A percentile compares a stretch with the other conserved stretches of the same genome.
These are phyloP conservation scores for Saccharomycopsis javanensis DNA, from an alignment of 805 yeast genomes.

Conservation along the genomic window DNA sequence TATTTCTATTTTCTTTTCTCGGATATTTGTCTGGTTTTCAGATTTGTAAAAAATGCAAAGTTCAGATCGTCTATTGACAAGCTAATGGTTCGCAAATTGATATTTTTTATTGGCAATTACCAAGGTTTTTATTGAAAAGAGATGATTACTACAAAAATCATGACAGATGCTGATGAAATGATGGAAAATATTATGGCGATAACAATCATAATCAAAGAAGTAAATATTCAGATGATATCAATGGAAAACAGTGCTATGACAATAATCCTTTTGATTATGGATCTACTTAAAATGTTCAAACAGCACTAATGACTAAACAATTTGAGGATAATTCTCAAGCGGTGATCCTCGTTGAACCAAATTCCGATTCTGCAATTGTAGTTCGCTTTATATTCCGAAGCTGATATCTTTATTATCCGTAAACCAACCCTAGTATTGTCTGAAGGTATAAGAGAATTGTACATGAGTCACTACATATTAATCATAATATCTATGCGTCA, in stretches of 20 bases:
- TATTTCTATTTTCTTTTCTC: too few species aligned
- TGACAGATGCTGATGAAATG: neutral
- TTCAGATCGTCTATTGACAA: slow-evolving; percentile 61
- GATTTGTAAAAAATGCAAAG: slow-evolving; percentile 75
- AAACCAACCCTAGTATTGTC: too few species aligned
- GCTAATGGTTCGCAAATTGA: slow-evolving; percentile 54
- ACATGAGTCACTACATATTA: too few species aligned
- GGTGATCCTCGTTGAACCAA: neutral
- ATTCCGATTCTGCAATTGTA: neutral
- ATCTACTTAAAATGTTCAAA: neutral
- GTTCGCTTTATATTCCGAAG: too few species aligned
- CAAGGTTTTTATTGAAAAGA: slow-evolving; percentile 24
- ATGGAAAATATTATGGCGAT: neutral
- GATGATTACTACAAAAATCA: slow-evolving; percentile 2
- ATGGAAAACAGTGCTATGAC: neutral
- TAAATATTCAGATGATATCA: neutral
- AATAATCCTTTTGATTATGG: neutral
- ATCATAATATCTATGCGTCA: too few species aligned
- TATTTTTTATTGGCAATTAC: slow-evolving; percentile 65
- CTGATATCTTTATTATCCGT: too few species aligned
- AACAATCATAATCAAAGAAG: neutral
- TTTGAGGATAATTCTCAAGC: neutral
- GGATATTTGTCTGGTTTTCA: too few species aligned
- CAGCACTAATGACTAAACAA: neutral
- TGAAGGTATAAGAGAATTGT: too few species aligned